phyloP scores from a whole-genome alignment of 352 stramenopile species.

The Thraustochytrium sp. region DNA sequence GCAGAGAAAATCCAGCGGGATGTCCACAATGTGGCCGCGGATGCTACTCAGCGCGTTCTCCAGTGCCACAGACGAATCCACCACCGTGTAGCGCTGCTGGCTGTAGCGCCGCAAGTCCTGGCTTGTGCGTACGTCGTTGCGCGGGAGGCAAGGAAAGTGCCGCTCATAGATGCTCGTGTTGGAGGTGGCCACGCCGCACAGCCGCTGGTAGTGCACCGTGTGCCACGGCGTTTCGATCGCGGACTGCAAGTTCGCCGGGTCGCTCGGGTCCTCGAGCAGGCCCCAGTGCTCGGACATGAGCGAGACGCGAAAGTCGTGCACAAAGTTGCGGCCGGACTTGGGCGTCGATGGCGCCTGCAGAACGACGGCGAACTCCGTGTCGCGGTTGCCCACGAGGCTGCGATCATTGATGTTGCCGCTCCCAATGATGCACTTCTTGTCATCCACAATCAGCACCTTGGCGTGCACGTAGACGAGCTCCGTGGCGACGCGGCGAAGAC shows the following conservation, averaged over 20 bases:
- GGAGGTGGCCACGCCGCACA: neutral
- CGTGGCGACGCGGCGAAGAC: conserved; percentile 5
- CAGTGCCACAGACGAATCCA: neutral
- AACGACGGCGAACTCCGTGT: conserved; percentile 54
- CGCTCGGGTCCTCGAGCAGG: neutral
- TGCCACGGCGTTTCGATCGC: neutral
- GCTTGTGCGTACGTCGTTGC: neutral
- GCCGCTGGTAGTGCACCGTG: neutral
- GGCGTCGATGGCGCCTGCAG: neutral
- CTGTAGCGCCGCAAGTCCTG: neutral
- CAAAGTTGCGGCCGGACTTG: conserved; percentile 23
- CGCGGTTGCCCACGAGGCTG: conserved; percentile 80
- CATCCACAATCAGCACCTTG: conserved; percentile 79
- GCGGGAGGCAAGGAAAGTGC: neutral
- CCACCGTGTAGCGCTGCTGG: neutral
- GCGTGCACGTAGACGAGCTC: conserved; percentile 45
- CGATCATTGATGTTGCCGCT: conserved; percentile 92
- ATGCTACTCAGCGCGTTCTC: neutral
- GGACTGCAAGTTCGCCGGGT: neutral
- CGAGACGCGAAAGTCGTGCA: neutral
- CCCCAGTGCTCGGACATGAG: conserved; percentile 38
- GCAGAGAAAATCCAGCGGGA: conserved; percentile 17
- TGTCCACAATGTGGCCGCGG: conserved; percentile 23
- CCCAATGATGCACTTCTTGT: conserved; percentile 78
- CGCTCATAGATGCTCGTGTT: conserved; percentile 7